phyloP scores from a whole-genome alignment of 1,284 basidiomycete species.

The Schizophyllum commune region DNA sequence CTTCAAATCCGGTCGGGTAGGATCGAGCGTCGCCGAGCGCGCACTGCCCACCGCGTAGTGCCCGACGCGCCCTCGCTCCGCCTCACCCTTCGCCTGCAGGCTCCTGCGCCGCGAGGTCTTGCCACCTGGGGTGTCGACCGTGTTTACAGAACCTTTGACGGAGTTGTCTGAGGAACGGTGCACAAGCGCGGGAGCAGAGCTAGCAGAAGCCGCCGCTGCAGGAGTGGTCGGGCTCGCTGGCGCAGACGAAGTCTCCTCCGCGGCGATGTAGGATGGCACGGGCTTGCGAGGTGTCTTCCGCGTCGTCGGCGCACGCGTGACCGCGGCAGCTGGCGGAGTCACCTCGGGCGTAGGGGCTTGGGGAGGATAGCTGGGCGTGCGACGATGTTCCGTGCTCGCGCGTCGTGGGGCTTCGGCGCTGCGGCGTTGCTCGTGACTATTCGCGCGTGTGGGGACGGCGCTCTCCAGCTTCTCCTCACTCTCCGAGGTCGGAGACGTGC shows the following conservation, averaged over 20 bases:
- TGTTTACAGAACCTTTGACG: slow-evolving; percentile 4
- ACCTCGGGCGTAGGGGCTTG: slow-evolving; percentile 1
- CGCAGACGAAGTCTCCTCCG: slow-evolving; percentile 11
- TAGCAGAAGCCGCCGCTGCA: background rate
- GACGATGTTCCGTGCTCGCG: slow-evolving; percentile 4
- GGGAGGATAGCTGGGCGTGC: slow-evolving; percentile 4
- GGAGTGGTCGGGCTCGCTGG: slow-evolving; percentile 7
- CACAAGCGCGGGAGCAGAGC: slow-evolving; percentile 6
- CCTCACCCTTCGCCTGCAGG: too few relatives aligned
- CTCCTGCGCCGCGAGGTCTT: too few relatives aligned
- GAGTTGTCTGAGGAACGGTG: background rate
- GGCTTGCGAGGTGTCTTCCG: slow-evolving; percentile 32
- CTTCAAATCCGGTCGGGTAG: slow-evolving; percentile 7
- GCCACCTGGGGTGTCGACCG: background rate
- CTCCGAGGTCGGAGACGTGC: slow-evolving; percentile 6
- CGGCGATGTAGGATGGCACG: slow-evolving; percentile 33
- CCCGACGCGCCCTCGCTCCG: slow-evolving; percentile 6
- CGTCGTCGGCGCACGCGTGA: slow-evolving; percentile 16
- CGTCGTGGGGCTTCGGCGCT: slow-evolving; percentile 6
- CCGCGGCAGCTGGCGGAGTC: slow-evolving; percentile 15
- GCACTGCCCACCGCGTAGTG: background rate
- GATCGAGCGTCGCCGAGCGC: too few relatives aligned
- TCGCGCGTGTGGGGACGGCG: too few relatives aligned
- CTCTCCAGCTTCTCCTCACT: slow-evolving; percentile 4
- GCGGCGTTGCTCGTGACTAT: background rate